Evolutionary conservation across 1,284 basidiomycete species (phyloP), one percentile per base, ranked within the genome.

Genomic region (Cryptococcus sp.): DNA sequence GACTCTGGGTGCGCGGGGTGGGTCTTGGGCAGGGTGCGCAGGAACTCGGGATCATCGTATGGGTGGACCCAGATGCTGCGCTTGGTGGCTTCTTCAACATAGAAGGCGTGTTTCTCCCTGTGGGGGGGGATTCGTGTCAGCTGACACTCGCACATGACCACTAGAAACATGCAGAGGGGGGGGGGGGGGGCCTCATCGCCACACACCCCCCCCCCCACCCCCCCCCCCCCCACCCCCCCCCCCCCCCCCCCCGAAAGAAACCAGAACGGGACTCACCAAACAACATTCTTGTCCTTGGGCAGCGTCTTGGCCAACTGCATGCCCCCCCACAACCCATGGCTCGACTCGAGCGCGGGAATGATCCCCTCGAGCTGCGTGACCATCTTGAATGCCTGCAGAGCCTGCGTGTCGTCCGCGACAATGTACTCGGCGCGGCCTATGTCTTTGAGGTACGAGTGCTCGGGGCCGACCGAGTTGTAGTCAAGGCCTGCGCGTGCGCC

Each of bases 371-470:
- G 78, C 77, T 98, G 89, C 0, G 92, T 96, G 68, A 87, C 83
- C 77, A 91, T 82, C 63, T 91, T 83, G 84, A 99, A 98, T 0
- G 92, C 96, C 43, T 89, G 82, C 37, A 98, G 81, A 4, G 92
- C 93, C 71, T 99, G 83, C 71, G 94, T 88, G 71, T 98, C 96
- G 2, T 91, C 97, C 9, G 95, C 95, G 12, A 84, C 87, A 16
- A 88, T 84, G 77, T 98, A 98, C 73, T 98, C 91, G 0, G 93
- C 96, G 53, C 96, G 82, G 16, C 91, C 90, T 2, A 86, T 87
- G 72, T 96, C 91, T 78, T 98, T 98, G 72, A 99, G 81, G 87
- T 88, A 96, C 48, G 94, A 88, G 75, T 98, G 95, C 77, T 99
- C 95, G 8, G 96, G 96, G 15, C 96, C 96, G 52, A 98, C 96